Evolutionary conservation across 345 rosid species (phyloP), one percentile per base, ranked within the genome.

Genomic region (Trapa bicornis): DNA sequence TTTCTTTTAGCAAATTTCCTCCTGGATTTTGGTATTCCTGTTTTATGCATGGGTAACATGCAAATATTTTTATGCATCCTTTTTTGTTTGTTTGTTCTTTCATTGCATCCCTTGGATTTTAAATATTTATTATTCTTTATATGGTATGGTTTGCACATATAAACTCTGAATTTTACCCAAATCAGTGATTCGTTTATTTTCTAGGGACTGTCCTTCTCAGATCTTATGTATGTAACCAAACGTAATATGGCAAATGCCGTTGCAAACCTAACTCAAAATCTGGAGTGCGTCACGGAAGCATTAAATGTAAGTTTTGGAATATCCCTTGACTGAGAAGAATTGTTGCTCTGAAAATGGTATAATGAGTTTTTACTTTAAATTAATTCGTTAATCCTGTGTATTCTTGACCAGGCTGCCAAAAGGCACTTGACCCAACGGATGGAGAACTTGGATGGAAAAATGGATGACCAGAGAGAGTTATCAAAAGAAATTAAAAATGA

Each of bases 151-250:
- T 54, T 54, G 60, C 38, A 58, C 11, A 7, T 58, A 32, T 32
- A 7, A 37, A 66, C 58, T 47, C 33, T 65, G 37, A 41, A 42
- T 65, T 38, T 65, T 38, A 36, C 33, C 9, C 33, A 12, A 32
- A 15, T 1, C 38, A 7, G 6, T 65, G 5, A 5, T 29, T 47
- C 52, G 57, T 47, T 6, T 64, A 63, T 45, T 67, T 64, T 61
- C 66, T 50, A 94, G 99, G 97, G 99, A 22, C 68, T 85, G 70
- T 83, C 96, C 58, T 80, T 91, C 76, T 80, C 89, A 47, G 96
- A 94, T 80, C 87, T 94, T 50, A 84, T 87, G 91, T 94, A 89
- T 68, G 82, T 91, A 33, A 91, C 97, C 1, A 94, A 86, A 81
- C 76, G 74, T 16, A 83, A 70, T 69, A 89, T 94, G 96, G 80